Conservation (phyloP, 2,329 filamentous ascomycete genomes). For the Aspergillus vadensis region DNA sequence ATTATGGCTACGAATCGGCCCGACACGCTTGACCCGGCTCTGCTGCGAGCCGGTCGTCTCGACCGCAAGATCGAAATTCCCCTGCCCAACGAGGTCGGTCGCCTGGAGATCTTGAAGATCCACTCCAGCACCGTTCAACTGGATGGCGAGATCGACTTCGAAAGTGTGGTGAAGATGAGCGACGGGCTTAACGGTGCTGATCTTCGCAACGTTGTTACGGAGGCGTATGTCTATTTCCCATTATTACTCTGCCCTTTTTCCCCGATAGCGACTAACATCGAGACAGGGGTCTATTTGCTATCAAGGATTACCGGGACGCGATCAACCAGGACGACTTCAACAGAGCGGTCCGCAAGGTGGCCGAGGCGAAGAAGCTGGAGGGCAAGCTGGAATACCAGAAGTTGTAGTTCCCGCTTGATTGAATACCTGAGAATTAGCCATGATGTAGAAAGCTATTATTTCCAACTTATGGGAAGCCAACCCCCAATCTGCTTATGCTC, state of each 20-base stretch:
- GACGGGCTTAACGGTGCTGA: slow-evolving; percentile 97
- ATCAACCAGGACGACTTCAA: slow-evolving; percentile 99
- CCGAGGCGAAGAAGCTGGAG: slow-evolving; percentile 96
- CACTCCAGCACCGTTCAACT: slow-evolving; percentile 82
- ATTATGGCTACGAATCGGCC: slow-evolving; percentile 99
- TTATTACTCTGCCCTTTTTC: not conserved
- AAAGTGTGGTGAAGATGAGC: slow-evolving; percentile 99
- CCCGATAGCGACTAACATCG: slow-evolving; percentile 28
- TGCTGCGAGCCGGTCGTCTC: slow-evolving; percentile 87
- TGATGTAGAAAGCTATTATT: slow-evolving; percentile 6
- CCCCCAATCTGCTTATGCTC: not conserved
- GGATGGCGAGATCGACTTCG: slow-evolving; percentile 96
- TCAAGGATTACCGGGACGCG: slow-evolving; percentile 95
- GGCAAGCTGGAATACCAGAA: slow-evolving; percentile 98
- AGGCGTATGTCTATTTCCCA: slow-evolving; percentile 69
- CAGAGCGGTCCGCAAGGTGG: slow-evolving; percentile 96
- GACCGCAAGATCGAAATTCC: slow-evolving; percentile 99
- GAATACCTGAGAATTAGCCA: slow-evolving; percentile 20
- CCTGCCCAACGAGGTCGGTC: slow-evolving; percentile 92
- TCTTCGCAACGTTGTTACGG: slow-evolving; percentile 94
- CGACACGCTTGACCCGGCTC: slow-evolving; percentile 89
- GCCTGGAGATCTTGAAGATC: slow-evolving; percentile 97
- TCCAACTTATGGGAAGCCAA: not conserved
- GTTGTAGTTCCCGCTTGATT: slow-evolving; percentile 57
- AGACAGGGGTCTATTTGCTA: slow-evolving; percentile 84